Evolutionary conservation across 257 asterid genomes (phyloP).

Genomic region (Rauvolfia tetraphylla): DNA sequence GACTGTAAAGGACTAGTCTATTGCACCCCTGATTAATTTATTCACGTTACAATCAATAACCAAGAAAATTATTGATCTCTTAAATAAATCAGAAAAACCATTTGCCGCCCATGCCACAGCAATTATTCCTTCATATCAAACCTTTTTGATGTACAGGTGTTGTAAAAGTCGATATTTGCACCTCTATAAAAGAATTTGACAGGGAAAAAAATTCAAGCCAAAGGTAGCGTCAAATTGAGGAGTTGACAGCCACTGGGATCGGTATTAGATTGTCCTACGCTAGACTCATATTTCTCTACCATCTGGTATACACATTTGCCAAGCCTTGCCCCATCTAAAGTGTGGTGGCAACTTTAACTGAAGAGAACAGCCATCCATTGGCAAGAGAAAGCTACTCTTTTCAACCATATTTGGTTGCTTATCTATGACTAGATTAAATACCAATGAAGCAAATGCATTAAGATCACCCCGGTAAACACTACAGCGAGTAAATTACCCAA

Average conservation of each 20-base stretch:
- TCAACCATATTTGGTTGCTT: background rate
- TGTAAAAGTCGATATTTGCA: background rate
- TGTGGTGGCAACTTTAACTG: background rate
- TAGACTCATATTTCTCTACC: background rate
- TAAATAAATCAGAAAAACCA: background rate
- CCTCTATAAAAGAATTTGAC: background rate
- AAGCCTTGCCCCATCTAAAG: background rate
- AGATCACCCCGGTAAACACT: background rate
- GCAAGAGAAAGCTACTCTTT: background rate
- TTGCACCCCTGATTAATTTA: background rate
- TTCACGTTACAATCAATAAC: background rate
- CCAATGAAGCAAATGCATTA: too few species aligned
- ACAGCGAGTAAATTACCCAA: background rate
- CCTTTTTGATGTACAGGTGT: background rate
- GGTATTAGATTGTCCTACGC: background rate
- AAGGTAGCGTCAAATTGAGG: background rate
- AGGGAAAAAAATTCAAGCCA: background rate
- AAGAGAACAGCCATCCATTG: too few species aligned
- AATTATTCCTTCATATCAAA: background rate
- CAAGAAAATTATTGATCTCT: background rate
- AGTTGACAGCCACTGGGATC: background rate
- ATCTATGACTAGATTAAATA: background rate
- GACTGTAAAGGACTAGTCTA: too few species aligned
- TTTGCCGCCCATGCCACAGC: background rate
- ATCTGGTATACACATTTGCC: background rate